Conservation (phyloP, 169 alveolate species). For the Toxoplasma gondii region DNA sequence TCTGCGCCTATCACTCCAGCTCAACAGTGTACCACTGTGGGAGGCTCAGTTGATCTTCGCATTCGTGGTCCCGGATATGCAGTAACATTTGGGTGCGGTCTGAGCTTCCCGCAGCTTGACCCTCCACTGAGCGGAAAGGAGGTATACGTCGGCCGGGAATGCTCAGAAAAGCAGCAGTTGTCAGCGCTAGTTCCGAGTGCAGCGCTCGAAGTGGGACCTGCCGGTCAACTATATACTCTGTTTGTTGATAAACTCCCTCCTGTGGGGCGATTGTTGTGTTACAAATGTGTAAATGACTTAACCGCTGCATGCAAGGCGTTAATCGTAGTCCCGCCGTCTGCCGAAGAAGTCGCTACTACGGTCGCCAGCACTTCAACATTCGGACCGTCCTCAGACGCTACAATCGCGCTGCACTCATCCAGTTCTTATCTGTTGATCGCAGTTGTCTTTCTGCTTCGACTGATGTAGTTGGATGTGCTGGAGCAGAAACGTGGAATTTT, state of each 20-base stretch:
- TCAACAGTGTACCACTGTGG: conserved; percentile 4
- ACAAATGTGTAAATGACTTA: background rate
- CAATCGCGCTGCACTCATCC: background rate
- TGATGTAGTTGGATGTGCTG: background rate
- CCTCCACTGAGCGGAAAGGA: background rate
- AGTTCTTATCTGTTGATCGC: background rate
- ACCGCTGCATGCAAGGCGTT: background rate
- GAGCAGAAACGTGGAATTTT: background rate
- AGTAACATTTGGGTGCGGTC: conserved; percentile 10
- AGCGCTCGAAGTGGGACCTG: background rate
- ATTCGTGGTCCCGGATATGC: background rate
- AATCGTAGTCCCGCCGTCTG: background rate
- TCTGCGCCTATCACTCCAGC: background rate
- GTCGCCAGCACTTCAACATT: background rate
- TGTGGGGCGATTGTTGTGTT: background rate
- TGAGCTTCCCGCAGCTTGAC: background rate
- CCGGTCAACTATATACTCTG: background rate
- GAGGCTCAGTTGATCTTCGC: background rate
- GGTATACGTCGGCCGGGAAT: background rate
- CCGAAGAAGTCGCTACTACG: background rate
- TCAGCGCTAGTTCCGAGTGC: background rate
- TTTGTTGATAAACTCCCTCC: background rate
- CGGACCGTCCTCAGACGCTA: background rate
- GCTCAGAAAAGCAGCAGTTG: background rate
- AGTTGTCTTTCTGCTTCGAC: background rate